Evolutionary conservation across 2,329 filamentous ascomycete genomes (phyloP).

Genomic region (Metarhizium anisopliae): DNA sequence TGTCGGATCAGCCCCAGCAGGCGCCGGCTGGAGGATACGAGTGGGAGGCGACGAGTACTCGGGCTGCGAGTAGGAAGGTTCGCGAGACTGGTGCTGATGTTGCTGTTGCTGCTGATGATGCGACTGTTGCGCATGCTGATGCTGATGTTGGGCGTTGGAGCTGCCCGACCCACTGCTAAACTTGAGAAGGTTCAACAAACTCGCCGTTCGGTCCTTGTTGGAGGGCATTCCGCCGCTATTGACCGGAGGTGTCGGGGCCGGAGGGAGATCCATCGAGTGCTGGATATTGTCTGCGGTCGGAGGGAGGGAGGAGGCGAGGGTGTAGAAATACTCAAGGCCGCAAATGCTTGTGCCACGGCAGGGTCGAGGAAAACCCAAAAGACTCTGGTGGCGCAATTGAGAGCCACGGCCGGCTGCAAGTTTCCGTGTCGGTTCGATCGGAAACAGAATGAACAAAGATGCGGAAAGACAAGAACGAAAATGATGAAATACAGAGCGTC

Average conservation of each 20-base stretch:
- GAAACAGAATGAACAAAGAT: not conserved
- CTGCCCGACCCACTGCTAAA: conserved; percentile 36
- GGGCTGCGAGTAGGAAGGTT: conserved; percentile 12
- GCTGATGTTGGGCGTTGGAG: conserved; percentile 20
- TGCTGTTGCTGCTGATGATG: conserved; percentile 16
- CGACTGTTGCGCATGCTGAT: conserved; percentile 14
- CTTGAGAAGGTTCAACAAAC: conserved; percentile 53
- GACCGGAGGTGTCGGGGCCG: conserved; percentile 41
- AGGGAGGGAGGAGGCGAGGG: conserved; percentile 5
- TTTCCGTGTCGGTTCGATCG: not conserved
- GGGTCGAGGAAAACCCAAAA: not conserved
- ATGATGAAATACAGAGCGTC: not conserved
- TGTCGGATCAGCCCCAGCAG: conserved; percentile 44
- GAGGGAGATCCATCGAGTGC: conserved; percentile 33
- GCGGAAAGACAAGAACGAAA: not conserved
- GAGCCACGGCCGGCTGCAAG: conserved; percentile 1
- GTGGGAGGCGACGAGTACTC: conserved; percentile 20
- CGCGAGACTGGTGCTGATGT: conserved; percentile 11
- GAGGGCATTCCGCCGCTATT: conserved; percentile 28
- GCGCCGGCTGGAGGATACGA: conserved; percentile 48
- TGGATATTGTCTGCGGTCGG: not conserved
- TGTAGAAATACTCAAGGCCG: conserved; percentile 1
- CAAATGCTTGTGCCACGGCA: conserved; percentile 2
- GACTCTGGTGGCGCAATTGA: not conserved
- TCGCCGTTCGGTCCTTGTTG: conserved; percentile 40